These are phyloP conservation scores for Vitis labrusca DNA, from an alignment of 164 flowering plant genomes.

Conservation along the genomic window DNA sequence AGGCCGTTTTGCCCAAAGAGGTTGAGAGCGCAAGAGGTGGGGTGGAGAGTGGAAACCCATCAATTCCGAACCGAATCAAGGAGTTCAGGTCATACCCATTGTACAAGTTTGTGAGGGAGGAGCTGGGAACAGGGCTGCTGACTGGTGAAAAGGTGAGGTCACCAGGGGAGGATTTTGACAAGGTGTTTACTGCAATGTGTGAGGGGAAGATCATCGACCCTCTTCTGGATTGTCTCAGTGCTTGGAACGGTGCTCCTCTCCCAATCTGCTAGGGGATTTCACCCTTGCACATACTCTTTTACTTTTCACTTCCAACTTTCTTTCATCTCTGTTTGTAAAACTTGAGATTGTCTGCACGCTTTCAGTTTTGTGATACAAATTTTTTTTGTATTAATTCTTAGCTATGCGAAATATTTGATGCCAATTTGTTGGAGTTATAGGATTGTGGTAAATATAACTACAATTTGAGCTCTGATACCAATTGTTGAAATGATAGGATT, in stretches of 20 bases:
- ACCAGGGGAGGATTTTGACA: constrained; percentile 19
- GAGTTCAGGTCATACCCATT: constrained; percentile 19
- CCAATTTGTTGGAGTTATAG: too few relatives aligned
- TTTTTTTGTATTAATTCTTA: too few relatives aligned
- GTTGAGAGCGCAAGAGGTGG: constrained; percentile 8
- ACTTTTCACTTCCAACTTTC: too few relatives aligned
- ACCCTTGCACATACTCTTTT: too few relatives aligned
- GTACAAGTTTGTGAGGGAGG: constrained; percentile 20
- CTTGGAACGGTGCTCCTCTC: constrained; percentile 20
- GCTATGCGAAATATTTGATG: too few relatives aligned
- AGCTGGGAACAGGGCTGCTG: constrained; percentile 13
- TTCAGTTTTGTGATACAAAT: too few relatives aligned
- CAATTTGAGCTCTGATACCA: too few relatives aligned
- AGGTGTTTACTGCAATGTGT: constrained; percentile 18
- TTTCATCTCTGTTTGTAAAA: too few relatives aligned
- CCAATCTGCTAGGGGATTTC: background rate
- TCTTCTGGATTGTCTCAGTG: constrained; percentile 8
- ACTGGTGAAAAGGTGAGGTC: constrained; percentile 15
- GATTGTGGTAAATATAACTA: too few relatives aligned
- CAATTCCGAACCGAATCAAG: constrained; percentile 9
- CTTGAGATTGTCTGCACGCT: too few relatives aligned
- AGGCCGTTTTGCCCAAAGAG: constrained; percentile 13
- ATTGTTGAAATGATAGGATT: too few relatives aligned
- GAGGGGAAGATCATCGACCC: constrained; percentile 17
- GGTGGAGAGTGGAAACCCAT: constrained; percentile 5